Evolutionary conservation across 306 rosid species (phyloP), one percentile per base, ranked within the genome.

Genomic region (Hippophae gyantsensis): DNA sequence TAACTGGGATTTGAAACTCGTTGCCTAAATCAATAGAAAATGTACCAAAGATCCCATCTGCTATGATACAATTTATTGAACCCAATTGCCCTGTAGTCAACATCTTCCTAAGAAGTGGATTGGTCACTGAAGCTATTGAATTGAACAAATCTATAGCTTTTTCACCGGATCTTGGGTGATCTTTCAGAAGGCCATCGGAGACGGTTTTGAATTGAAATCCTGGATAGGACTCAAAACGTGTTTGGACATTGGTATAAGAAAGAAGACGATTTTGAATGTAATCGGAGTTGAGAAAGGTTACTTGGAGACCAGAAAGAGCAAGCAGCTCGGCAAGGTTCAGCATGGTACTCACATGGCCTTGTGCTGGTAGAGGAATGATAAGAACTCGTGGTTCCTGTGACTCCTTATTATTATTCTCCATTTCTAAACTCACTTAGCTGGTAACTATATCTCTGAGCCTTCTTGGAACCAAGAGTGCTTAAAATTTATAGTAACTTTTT

Each of bases 261-360:
- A 49, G 23, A 64, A 77, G 80, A 2, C 66, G 57, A 6, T 60
- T 44, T 67, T 80, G 79, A 43, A 62, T 57, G 46, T 49, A 49
- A 2, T 71, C 48, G 7, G 78, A 78, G 75, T 68, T 81, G 60
- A 84, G 77, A 43, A 80, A 75, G 23, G 82, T 84, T 27, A 81
- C 60, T 6, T 65, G 73, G 48, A 84, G 8, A 43, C 57, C 18
- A 4, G 54, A 18, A 6, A 75, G 60, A 9, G 54, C 55, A 0
- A 84, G 76, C 59, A 84, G 78, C 72, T 84, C 73, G 0, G 82
- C 86, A 0, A 84, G 70, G 25, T 70, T 76, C 7, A 80, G 80
- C 84, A 76, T 84, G 61, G 82, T 56, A 14, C 58, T 66, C 3
- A 84, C 76, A 55, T 78, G 82, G 43, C 81, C 86, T 10, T 74